phyloP scores from a whole-genome alignment of 768 basidiomycete genomes.

The Lactarius deliciosus region DNA sequence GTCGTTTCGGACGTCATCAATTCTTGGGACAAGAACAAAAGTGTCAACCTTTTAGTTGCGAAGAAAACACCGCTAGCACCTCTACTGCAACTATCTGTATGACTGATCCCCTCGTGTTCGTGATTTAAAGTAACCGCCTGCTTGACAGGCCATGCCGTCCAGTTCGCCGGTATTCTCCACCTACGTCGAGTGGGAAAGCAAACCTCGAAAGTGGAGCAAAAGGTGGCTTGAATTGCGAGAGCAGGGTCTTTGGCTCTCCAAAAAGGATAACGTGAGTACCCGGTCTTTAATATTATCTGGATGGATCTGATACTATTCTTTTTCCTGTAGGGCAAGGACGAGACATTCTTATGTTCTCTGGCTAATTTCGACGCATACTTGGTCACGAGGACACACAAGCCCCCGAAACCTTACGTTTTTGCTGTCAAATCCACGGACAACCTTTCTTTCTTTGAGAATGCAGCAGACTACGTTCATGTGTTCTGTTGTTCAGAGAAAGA shows the following conservation, averaged over 20 bases:
- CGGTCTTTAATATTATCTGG: neutral
- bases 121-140: constrained; percentile 27
- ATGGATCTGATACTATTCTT: neutral
- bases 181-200: constrained; percentile 86
- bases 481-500: constrained; percentile 78
- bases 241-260: constrained; percentile 83
- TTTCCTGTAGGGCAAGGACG: constrained; percentile 73
- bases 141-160: constrained; percentile 50
- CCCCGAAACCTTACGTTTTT: constrained; percentile 84
- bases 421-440: constrained; percentile 88
- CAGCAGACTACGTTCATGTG: constrained; percentile 82
- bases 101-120: constrained; percentile 33
- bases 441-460: constrained; percentile 82
- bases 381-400: constrained; percentile 71
- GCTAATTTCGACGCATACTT: constrained; percentile 88
- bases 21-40: constrained; percentile 86
- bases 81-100: constrained; percentile 58
- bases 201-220: constrained; percentile 95
- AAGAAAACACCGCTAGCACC: constrained; percentile 68
- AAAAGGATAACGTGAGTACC: constrained; percentile 75
- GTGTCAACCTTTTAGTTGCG: constrained; percentile 77
- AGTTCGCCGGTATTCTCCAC: constrained; percentile 47
- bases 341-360: constrained; percentile 75
- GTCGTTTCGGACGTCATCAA: constrained; percentile 72
- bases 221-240: constrained; percentile 86